Conservation (phyloP, 2,329 filamentous ascomycete genomes). For the Penicillium carneum region DNA sequence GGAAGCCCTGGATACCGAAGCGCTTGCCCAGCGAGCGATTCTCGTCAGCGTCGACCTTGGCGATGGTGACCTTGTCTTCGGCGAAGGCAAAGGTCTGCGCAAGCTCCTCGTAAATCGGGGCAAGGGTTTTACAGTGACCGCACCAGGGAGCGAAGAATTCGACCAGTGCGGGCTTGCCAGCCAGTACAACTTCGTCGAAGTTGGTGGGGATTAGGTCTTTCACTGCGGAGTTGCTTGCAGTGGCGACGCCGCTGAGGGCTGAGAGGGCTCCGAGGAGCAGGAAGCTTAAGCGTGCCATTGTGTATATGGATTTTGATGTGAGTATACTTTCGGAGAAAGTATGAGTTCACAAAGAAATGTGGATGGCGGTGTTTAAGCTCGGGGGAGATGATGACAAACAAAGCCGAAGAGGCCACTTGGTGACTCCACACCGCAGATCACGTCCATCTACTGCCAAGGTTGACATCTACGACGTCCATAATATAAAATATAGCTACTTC, state of each 20-base stretch:
- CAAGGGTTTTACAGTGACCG: constrained; percentile 97
- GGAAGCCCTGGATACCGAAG: constrained; percentile 92
- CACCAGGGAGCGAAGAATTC: constrained; percentile 99
- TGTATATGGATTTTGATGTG: constrained; percentile 26
- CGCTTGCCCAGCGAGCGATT: constrained; percentile 83
- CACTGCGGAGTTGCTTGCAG: constrained; percentile 77
- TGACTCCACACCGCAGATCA: constrained; percentile 34
- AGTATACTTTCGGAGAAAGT: constrained; percentile 4
- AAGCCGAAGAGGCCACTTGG: constrained; percentile 46
- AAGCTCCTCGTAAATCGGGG: constrained; percentile 92
- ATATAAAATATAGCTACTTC: neutral
- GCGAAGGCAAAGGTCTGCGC: constrained; percentile 75
- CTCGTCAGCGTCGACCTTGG: constrained; percentile 93
- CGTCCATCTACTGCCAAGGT: neutral
- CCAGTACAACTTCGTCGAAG: constrained; percentile 87
- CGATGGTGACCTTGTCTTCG: constrained; percentile 80
- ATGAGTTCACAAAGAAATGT: constrained; percentile 3
- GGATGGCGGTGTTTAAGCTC: constrained; percentile 17
- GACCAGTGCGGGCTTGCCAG: constrained; percentile 92
- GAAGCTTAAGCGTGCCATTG: constrained; percentile 57
- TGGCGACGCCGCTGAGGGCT: constrained; percentile 62
- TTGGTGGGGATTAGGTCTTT: constrained; percentile 87
- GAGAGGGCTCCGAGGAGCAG: constrained; percentile 58
- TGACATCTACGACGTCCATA: constrained; percentile 14
- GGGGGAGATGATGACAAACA: constrained; percentile 35